Base-by-base conservation (phyloP, 352 stramenopile genomes). In the Pythium rishiriense region DNA sequence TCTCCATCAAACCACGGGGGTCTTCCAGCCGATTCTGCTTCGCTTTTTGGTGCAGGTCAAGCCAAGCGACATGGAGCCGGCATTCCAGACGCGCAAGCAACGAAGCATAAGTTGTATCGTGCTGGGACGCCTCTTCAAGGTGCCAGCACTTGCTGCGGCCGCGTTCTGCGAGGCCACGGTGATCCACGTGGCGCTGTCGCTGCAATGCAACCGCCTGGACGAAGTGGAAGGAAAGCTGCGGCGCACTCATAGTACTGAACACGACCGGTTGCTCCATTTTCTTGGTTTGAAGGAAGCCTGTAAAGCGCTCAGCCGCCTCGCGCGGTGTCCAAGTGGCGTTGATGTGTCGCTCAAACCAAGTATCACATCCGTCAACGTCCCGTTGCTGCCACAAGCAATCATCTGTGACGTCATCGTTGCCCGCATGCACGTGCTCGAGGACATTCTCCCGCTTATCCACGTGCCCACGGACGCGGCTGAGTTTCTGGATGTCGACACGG, bases 91-190 rank as follows among this genome's bases (percentile, higher is more conserved):
- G 15, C 31, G 70, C 28, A 65, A 49, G 10, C 83, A 91, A 45
- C 81, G 82, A 29, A 90, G 79, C 61, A 83, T 92, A 37, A 94
- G 85, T 60, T 90, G 79, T 41, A 84, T 92, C 25, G 65, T 90
- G 7, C 66, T 94, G 0, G 66, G 78, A 39, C 70, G 75, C 3
- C 80, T 94, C 26, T 76, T 72, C 42, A 78, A 79, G 24, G 69
- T 78, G 5, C 48, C 70, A 0, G 46, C 68, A 1, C 70, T 90
- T 1, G 74, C 71, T 0, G 58, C 64, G 11, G 59, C 64, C 17
- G 79, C 74, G 54, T 87, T 92, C 66, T 82, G 72, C 5, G 83
- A 94, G 58, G 58, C 77, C 41, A 56, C 83, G 5, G 66, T 91
- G 29, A 80, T 78, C 39, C 83, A 94, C 28, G 63, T 94, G 7